Conservation (phyloP, 305 asterid species). For the Solanum hybrid region DNA sequence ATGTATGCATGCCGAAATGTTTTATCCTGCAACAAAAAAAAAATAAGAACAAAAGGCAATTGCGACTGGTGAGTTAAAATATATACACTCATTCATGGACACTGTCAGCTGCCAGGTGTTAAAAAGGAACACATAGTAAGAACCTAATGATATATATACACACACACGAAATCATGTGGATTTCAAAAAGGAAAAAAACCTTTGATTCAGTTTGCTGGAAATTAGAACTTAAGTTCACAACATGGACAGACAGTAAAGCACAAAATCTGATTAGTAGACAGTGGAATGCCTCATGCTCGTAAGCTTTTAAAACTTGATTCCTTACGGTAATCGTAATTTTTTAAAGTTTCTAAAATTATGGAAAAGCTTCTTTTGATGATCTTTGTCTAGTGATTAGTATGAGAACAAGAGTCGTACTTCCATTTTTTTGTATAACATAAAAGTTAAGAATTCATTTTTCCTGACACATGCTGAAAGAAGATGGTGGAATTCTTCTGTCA, state of each 20-base stretch:
- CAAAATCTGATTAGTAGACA: background rate
- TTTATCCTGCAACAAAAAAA: slow-evolving; percentile 60
- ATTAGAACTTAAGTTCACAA: background rate
- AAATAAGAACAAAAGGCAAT: background rate
- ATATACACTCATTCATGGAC: background rate
- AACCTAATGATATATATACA: background rate
- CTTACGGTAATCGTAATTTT: background rate
- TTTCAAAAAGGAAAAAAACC: background rate
- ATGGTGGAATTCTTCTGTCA: background rate
- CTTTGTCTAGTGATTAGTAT: background rate
- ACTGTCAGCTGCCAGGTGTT: background rate
- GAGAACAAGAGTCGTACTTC: background rate
- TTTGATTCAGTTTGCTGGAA: background rate
- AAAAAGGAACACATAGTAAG: background rate
- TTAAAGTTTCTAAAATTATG: background rate
- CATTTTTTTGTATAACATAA: background rate
- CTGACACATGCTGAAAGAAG: background rate
- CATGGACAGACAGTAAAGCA: background rate
- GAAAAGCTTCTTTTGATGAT: background rate
- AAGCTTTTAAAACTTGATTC: background rate
- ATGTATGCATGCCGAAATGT: slow-evolving; percentile 90
- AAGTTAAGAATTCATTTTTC: background rate
- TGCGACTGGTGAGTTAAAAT: background rate
- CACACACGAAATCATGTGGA: background rate
- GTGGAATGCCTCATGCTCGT: background rate